A percentile compares a stretch with the other conserved stretches of the same genome.
These are phyloP conservation scores for Colletotrichum acutatum DNA, from an alignment of 2,329 filamentous ascomycete genomes.

Conservation along the genomic window DNA sequence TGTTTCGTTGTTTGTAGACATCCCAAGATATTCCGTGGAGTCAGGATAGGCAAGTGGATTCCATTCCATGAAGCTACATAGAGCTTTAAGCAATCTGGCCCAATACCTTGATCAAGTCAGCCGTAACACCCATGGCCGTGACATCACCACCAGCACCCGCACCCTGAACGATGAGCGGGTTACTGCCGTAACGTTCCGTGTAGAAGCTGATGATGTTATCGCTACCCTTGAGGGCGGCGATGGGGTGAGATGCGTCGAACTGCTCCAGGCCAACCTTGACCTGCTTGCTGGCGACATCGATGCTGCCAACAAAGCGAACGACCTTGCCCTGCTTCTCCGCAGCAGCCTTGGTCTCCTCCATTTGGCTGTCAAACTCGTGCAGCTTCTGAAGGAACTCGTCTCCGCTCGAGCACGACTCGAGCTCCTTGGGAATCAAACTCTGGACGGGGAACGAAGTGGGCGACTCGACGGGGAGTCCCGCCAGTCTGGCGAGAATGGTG, in stretches of 20 bases:
- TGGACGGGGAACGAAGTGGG: slow-evolving; percentile 94
- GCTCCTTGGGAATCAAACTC: slow-evolving; percentile 88
- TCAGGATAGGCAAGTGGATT: neutral
- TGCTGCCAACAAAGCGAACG: slow-evolving; percentile 91
- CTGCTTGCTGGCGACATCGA: slow-evolving; percentile 82
- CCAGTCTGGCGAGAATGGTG: slow-evolving; percentile 90
- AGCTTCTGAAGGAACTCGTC: slow-evolving; percentile 88
- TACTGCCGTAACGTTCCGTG: slow-evolving; percentile 91
- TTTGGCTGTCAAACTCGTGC: slow-evolving; percentile 85
- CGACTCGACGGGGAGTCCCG: slow-evolving; percentile 82
- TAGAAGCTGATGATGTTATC: slow-evolving; percentile 99
- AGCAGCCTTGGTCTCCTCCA: slow-evolving; percentile 88
- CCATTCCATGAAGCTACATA: neutral
- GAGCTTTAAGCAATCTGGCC: slow-evolving; percentile 68
- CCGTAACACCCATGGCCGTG: slow-evolving; percentile 97
- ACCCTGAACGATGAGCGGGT: slow-evolving; percentile 94
- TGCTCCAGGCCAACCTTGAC: slow-evolving; percentile 94
- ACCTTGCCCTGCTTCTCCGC: slow-evolving; percentile 91
- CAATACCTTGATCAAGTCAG: slow-evolving; percentile 90
- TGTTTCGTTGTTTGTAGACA: too few relatives aligned
- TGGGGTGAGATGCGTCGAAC: slow-evolving; percentile 88
- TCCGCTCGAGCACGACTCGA: slow-evolving; percentile 80
- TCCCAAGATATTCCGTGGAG: neutral
- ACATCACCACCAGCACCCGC: slow-evolving; percentile 94
- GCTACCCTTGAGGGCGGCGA: slow-evolving; percentile 94